Evolutionary conservation across 202 grass and related monocot genomes (phyloP).

Genomic region (Musa balbisiana): DNA sequence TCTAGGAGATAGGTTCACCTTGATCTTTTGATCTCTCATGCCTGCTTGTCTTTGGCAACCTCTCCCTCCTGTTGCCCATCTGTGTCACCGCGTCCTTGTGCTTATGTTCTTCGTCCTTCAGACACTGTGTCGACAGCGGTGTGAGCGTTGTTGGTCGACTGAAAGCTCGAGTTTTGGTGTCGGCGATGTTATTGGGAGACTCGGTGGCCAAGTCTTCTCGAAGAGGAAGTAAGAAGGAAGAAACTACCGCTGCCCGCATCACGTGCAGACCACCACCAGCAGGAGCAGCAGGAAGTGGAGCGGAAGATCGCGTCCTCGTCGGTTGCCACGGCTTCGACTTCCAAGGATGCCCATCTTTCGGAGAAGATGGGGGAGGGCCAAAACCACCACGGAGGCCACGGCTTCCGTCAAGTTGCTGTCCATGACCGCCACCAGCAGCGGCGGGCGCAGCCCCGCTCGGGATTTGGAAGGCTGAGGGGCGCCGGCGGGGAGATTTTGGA

Average conservation of each 20-base stretch:
- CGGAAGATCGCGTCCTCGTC: constrained; percentile 21
- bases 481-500: constrained; percentile 26
- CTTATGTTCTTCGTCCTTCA: too few species aligned
- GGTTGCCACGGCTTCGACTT: constrained; percentile 30
- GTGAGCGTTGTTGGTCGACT: background rate
- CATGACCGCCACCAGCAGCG: constrained; percentile 33
- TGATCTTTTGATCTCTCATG: background rate
- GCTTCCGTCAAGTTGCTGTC: constrained; percentile 33
- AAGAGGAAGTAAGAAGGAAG: background rate
- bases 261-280: too few species aligned
- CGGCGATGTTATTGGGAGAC: background rate
- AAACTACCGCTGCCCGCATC: background rate
- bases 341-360: constrained; percentile 67
- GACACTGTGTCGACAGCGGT: too few species aligned
- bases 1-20: too few species aligned
- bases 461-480: constrained; percentile 37
- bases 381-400: constrained; percentile 30
- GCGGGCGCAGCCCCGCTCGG: constrained; percentile 25
- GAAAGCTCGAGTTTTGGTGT: background rate
- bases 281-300: background rate
- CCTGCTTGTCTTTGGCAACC: background rate
- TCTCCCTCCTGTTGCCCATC: background rate
- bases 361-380: constrained; percentile 3
- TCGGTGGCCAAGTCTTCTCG: constrained; percentile 1
- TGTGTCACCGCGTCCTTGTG: too few species aligned